Base-by-base conservation (phyloP, 176 grass and related monocot species). In the Stipa capillata region DNA sequence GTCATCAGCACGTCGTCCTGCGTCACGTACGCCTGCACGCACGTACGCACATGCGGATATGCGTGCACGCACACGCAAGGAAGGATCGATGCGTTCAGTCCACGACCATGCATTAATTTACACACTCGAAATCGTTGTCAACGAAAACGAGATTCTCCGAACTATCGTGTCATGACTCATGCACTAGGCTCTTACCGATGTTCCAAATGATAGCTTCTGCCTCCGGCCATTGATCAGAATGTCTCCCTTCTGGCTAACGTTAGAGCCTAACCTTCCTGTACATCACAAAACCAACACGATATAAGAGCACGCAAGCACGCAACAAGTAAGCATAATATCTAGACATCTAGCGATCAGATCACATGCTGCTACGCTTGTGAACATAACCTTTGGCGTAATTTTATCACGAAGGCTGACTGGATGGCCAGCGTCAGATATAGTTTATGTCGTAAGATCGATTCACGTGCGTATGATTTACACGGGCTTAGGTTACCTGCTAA, bases 1-100 rank as follows among this genome's bases (percentile, higher is more conserved):
- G 83, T 94, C 92, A 94, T 89, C 62, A 98, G 80, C 29, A 98
- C 88, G 35, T 98, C 96, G 28, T 98, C 96, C 89, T 98, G 92
- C 6, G 90, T 98, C 55, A 98, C 96, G 82, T 98, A 94, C 16
- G 96, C 96, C 92, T 92, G 63, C 61, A n/a, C n/a, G n/a, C n/a
- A n/a, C n/a, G n/a, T n/a, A n/a, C n/a, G n/a, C n/a, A n/a, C 1
- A 11, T 20, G 32, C 31, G 2, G n/a, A n/a, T n/a, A 9, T 69
- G 10, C 66, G 40, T 39, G 8, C 36, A 85, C 27, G 68, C 62
- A 40, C 28, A 42, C 56, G 57, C 44, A 17, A 39, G n/a, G n/a
- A n/a, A 3, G 0, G 31, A 64, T 62, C 15, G 20, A 55, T 21
- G 3, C 8, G 20, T 65, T 79, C 9, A 36, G 29, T 1, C 18